Evolutionary conservation across 176 grass and related monocot genomes (phyloP), one percentile per base, ranked within the genome.

Genomic region (Bolboschoenus planiculmis): DNA sequence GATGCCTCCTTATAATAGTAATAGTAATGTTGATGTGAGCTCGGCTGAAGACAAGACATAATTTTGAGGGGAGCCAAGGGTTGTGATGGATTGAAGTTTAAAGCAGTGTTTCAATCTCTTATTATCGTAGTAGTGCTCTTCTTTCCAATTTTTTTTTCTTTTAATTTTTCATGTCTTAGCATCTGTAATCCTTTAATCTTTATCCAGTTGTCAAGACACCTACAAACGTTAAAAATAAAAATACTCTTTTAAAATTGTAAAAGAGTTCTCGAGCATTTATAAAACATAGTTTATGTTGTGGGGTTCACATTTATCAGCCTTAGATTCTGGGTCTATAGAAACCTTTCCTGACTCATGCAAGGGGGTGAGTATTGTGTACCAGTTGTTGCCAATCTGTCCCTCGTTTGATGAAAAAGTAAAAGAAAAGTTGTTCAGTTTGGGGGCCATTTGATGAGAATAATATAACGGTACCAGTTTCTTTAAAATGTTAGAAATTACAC

Each of bases 31-130:
- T 81, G 53, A 39, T 31, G 31, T 29, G 51, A 63, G 36, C 24
- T 81, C 27, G 31, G 37, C 40, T 57, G 23, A 43, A 61, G 56
- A 81, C 40, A 48, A 40, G 55, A 48, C 59, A n/a, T 81, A 59
- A 43, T 81, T 80, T 81, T 61, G 54, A 43, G 18, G 31, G 31
- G 10, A 24, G 18, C 27, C 18, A 78, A 78, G 10, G 79, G 3
- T 43, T 33, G 9, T 82, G 56, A 65, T 82, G 39, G 1, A 66
- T 82, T 82, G 58, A 63, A 4, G 30, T 62, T 64, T 40, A 82
- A 66, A 82, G 27, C 40, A 40, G 9, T 20, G 58, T 66, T 65
- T 36, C 31, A 27, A 56, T 79, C 26, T 20, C 55, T 35, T 29
- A 56, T 78, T 39, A 10, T 53, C 14, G 35, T 33, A 37, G 15